Conservation (phyloP, 2,329 filamentous ascomycete species). For the Neonectria coccinea region DNA sequence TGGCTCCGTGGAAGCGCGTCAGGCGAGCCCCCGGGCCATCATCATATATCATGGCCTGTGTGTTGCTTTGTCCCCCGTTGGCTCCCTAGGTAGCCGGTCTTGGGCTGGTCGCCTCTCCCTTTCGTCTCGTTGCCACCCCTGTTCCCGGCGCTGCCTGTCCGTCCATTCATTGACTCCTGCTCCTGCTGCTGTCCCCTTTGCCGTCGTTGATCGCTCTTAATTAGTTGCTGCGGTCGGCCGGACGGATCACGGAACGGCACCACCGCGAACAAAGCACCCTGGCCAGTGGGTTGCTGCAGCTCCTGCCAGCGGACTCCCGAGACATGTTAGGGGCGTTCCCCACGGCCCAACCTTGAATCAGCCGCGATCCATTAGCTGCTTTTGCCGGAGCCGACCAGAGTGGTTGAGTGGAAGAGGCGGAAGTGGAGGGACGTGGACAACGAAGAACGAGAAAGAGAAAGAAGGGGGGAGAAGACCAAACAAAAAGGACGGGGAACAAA, state of each 20-base stretch:
- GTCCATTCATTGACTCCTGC: constrained; percentile 4
- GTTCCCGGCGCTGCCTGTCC: constrained; percentile 1
- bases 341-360: constrained; percentile 23
- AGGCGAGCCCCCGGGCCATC: background rate
- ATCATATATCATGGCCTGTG: constrained; percentile 31
- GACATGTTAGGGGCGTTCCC: constrained; percentile 42
- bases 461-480: constrained; percentile 8
- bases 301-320: constrained; percentile 38
- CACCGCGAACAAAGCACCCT: constrained; percentile 44
- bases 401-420: constrained; percentile 16
- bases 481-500: constrained; percentile 33
- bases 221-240: constrained; percentile 32
- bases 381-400: background rate
- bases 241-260: constrained; percentile 30
- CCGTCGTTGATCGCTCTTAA: constrained; percentile 13
- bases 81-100: background rate
- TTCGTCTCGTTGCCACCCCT: constrained; percentile 1
- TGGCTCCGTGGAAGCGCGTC: background rate
- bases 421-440: background rate
- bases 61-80: constrained; percentile 23
- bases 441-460: constrained; percentile 15
- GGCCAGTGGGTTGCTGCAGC: constrained; percentile 26
- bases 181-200: constrained; percentile 1
- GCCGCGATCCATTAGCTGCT: background rate
- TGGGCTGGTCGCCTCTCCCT: constrained; percentile 7